Evolutionary conservation across 768 basidiomycete genomes (phyloP).

Genomic region (Termitomyces sp.): DNA sequence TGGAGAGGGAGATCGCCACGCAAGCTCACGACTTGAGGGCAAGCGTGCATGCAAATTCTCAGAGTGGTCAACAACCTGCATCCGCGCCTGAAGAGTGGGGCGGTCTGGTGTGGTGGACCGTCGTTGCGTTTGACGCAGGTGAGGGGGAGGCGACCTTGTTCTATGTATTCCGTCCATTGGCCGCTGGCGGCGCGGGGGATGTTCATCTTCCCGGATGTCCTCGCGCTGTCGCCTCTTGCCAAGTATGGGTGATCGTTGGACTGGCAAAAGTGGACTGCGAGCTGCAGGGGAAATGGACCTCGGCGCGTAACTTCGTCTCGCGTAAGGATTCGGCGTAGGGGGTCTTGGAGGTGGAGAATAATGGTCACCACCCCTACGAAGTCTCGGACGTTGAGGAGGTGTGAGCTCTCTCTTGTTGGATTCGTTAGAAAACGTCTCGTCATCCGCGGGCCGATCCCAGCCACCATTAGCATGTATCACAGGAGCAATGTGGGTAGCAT

Average conservation of each 20-base stretch:
- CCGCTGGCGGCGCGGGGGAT: slow-evolving; percentile 16
- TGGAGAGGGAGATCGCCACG: slow-evolving; percentile 18
- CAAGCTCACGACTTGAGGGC: neutral
- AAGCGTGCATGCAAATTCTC: neutral
- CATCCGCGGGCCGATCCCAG: slow-evolving; percentile 12
- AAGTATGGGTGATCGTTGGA: slow-evolving; percentile 2
- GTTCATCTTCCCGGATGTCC: slow-evolving; percentile 13
- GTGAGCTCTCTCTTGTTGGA: neutral
- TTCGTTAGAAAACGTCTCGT: neutral
- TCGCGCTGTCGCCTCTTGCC: slow-evolving; percentile 18
- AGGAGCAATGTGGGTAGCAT: slow-evolving; percentile 10
- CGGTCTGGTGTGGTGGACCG: neutral
- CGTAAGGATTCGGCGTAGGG: neutral
- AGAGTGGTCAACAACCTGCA: neutral
- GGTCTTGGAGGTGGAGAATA: slow-evolving; percentile 11
- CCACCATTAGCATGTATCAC: slow-evolving; percentile 6
- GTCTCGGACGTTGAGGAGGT: neutral
- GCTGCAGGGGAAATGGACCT: neutral
- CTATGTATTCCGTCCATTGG: slow-evolving; percentile 5
- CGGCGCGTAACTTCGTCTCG: neutral
- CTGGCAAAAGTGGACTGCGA: neutral
- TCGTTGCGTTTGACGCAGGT: neutral
- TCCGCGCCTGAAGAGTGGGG: neutral
- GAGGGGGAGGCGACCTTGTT: neutral
- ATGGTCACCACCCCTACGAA: slow-evolving; percentile 6